Conservation (phyloP, 2,329 filamentous ascomycete species). For the Cryphonectria carpinicola region DNA sequence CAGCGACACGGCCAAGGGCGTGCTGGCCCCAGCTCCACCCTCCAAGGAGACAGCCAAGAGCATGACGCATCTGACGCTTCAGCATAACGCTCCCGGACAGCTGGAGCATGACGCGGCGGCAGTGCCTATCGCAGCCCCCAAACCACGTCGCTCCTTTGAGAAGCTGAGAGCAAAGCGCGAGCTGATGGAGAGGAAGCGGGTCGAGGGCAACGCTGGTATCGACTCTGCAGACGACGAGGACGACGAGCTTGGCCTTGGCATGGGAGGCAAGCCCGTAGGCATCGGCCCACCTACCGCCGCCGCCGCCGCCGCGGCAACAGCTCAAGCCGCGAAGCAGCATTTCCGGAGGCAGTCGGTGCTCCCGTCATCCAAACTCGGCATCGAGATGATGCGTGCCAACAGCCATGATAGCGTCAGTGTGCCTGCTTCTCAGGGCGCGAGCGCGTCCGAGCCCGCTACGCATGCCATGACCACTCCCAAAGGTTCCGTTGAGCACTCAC, state of each 20-base stretch:
- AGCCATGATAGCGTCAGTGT: constrained; percentile 79
- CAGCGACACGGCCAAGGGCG: constrained; percentile 45
- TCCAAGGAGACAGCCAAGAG: constrained; percentile 44
- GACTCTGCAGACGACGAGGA: constrained; percentile 96
- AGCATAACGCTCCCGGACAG: constrained; percentile 67
- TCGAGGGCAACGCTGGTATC: constrained; percentile 64
- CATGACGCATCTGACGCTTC: constrained; percentile 59
- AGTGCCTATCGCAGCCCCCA: constrained; percentile 46
- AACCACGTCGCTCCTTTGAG: constrained; percentile 70
- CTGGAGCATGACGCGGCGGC: constrained; percentile 52
- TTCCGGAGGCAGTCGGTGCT: constrained; percentile 60
- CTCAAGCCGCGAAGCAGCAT: constrained; percentile 43
- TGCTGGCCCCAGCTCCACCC: constrained; percentile 59
- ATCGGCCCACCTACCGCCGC: constrained; percentile 23
- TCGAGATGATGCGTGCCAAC: constrained; percentile 97
- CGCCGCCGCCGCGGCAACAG: constrained; percentile 3
- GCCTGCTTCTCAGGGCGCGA: constrained; percentile 49
- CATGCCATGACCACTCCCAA: constrained; percentile 54
- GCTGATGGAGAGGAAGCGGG: constrained; percentile 70
- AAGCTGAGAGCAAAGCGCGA: constrained; percentile 76
- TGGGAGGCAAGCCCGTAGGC: constrained; percentile 41
- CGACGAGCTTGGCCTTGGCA: constrained; percentile 72
- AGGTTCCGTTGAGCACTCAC: constrained; percentile 35
- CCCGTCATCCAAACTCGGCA: constrained; percentile 85
- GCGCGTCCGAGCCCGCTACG: constrained; percentile 52